phyloP scores from a whole-genome alignment of 768 basidiomycete species.

The Mrakia frigida region DNA sequence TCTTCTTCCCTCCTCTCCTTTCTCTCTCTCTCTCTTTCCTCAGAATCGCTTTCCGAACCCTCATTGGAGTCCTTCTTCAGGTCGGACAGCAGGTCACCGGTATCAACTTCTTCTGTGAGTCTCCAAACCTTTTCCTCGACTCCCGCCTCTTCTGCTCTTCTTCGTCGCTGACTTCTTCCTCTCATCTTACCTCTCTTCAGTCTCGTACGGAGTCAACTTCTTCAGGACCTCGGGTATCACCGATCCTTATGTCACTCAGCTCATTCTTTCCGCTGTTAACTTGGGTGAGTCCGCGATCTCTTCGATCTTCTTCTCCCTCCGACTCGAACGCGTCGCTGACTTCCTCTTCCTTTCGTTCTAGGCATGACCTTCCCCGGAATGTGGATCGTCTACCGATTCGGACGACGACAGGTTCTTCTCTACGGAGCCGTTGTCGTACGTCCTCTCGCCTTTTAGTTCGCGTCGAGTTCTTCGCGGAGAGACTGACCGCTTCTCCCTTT shows the following conservation, averaged over 20 bases:
- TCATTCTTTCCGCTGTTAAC: slow-evolving; percentile 34
- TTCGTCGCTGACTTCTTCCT: neutral
- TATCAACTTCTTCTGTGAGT: slow-evolving; percentile 18
- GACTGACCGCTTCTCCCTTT: too few relatives aligned
- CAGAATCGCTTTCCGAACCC: slow-evolving; percentile 31
- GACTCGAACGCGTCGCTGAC: neutral
- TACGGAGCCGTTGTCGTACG: slow-evolving; percentile 24
- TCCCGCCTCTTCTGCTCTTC: neutral
- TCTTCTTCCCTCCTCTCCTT: neutral
- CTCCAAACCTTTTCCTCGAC: neutral
- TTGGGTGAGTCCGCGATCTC: neutral
- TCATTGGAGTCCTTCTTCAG: slow-evolving; percentile 28
- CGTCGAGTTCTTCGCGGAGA: too few relatives aligned
- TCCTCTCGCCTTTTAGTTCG: too few relatives aligned
- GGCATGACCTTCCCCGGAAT: slow-evolving; percentile 30
- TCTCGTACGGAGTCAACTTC: slow-evolving; percentile 37
- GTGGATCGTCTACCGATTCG: slow-evolving; percentile 32
- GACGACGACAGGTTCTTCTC: slow-evolving; percentile 31
- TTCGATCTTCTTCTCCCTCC: neutral
- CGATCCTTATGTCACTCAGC: slow-evolving; percentile 38
- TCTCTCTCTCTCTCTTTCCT: neutral
- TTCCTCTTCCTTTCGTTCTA: neutral
- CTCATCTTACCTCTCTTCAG: slow-evolving; percentile 16
- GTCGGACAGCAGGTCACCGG: slow-evolving; percentile 25
- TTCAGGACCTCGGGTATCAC: slow-evolving; percentile 42